phyloP scores from a whole-genome alignment of 148 eudicot species.

The Hydrangea macrophylla region DNA sequence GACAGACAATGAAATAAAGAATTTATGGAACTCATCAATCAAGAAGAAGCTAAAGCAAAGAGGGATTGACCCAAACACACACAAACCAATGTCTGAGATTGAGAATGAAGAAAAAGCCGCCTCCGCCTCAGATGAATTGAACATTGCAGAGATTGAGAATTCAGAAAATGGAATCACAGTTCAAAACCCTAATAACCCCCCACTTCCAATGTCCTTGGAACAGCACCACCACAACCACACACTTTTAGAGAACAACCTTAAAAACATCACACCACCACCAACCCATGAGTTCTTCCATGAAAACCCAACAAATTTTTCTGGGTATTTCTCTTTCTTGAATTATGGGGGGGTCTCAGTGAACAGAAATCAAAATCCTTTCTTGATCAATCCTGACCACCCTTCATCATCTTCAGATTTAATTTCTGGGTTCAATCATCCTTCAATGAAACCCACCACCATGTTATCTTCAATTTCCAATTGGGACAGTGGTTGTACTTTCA shows the following conservation, averaged over 20 bases:
- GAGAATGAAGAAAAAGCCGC: slow-evolving; percentile 42
- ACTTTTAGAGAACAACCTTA: slow-evolving; percentile 12
- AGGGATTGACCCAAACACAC: slow-evolving; percentile 89
- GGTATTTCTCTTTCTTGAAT: too few species aligned
- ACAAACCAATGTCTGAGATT: slow-evolving; percentile 64
- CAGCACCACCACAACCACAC: too few species aligned
- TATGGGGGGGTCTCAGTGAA: too few species aligned
- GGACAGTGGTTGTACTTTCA: slow-evolving; percentile 22
- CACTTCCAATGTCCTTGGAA: slow-evolving; percentile 10
- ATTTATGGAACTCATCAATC: slow-evolving; percentile 80
- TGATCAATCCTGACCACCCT: too few species aligned
- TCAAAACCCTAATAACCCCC: slow-evolving; percentile 18
- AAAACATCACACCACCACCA: background rate
- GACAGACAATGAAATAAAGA: slow-evolving; percentile 90
- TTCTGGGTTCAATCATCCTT: too few species aligned
- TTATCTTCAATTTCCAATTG: too few species aligned
- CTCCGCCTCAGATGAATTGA: slow-evolving; percentile 6
- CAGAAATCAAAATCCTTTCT: too few species aligned
- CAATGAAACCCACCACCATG: slow-evolving; percentile 18
- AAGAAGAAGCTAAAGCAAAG: slow-evolving; percentile 78
- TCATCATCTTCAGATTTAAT: too few species aligned
- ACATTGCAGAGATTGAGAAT: background rate
- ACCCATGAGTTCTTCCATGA: too few species aligned
- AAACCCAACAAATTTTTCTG: too few species aligned
- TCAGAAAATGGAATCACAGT: slow-evolving; percentile 10